Conservation (phyloP, 306 rosid species). For the Boehmeria nivea region DNA sequence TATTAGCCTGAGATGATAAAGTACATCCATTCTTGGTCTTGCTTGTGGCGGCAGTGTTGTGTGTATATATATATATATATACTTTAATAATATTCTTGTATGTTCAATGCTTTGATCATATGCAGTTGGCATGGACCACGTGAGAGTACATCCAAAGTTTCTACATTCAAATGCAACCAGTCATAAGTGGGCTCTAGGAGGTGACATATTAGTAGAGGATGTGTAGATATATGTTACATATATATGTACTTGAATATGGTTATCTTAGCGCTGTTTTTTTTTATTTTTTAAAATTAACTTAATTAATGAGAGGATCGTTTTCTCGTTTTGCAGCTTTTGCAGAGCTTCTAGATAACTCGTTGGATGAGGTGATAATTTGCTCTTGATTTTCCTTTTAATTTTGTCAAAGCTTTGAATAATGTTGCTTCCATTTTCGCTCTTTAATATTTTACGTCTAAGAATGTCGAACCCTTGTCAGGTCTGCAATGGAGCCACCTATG, state of each 20-base stretch:
- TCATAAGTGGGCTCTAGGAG: slow-evolving; percentile 99
- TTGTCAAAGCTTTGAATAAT: not conserved
- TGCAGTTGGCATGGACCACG: slow-evolving; percentile 93
- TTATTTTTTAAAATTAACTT: too few relatives aligned
- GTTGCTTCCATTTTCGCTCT: too few relatives aligned
- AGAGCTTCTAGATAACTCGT: slow-evolving; percentile 82
- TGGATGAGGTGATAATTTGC: slow-evolving; percentile 63
- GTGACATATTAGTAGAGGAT: slow-evolving; percentile 18
- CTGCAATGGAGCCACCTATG: slow-evolving; percentile 79
- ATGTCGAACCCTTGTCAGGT: slow-evolving; percentile 43
- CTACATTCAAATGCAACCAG: slow-evolving; percentile 97
- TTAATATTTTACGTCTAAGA: not conserved
- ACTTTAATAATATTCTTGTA: too few relatives aligned
- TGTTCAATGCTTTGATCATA: too few relatives aligned
- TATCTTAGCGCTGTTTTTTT: too few relatives aligned
- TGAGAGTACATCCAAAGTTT: slow-evolving; percentile 89
- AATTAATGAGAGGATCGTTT: too few relatives aligned
- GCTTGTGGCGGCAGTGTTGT: too few relatives aligned
- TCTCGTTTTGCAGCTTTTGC: slow-evolving; percentile 73
- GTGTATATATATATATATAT: too few relatives aligned
- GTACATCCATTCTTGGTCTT: too few relatives aligned
- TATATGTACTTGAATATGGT: too few relatives aligned
- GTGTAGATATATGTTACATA: not conserved
- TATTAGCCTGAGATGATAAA: too few relatives aligned
- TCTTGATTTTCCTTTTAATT: not conserved